Conservation (phyloP, 805 yeast species). For the Soucietia sequanensis region DNA sequence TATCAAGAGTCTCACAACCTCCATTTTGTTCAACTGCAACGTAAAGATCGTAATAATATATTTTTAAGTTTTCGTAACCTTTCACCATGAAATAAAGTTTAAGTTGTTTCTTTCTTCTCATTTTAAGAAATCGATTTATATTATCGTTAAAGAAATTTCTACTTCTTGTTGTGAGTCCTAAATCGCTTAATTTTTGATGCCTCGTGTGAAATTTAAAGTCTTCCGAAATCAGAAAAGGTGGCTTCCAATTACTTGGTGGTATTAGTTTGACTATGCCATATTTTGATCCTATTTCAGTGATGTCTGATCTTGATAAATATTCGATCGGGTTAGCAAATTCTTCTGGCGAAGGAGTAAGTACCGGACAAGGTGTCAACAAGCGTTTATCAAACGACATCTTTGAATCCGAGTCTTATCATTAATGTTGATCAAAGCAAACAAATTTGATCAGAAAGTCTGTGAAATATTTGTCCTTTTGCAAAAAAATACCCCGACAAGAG, state of each 20-base stretch:
- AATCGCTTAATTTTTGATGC: conserved; percentile 62
- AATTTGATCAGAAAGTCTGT: too few species aligned
- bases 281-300: conserved; percentile 40
- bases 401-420: too few species aligned
- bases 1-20: conserved; percentile 15
- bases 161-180: conserved; percentile 61
- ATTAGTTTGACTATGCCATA: conserved; percentile 53
- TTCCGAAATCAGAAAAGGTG: conserved; percentile 55
- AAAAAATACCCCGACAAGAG: not conserved
- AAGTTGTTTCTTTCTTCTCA: conserved; percentile 34
- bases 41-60: conserved; percentile 41
- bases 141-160: conserved; percentile 62
- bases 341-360: conserved; percentile 40
- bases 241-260: conserved; percentile 55
- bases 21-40: conserved; percentile 29
- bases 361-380: conserved; percentile 42
- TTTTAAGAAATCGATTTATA: conserved; percentile 53
- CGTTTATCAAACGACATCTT: conserved; percentile 23
- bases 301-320: conserved; percentile 43
- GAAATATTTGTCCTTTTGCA: not conserved
- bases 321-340: conserved; percentile 52
- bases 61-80: conserved; percentile 7
- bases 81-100: conserved; percentile 18
- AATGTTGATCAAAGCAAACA: too few species aligned
- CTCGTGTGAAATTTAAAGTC: conserved; percentile 65